Conservation (phyloP, 495 filamentous ascomycete species). For the Penicillium flavigenum region DNA sequence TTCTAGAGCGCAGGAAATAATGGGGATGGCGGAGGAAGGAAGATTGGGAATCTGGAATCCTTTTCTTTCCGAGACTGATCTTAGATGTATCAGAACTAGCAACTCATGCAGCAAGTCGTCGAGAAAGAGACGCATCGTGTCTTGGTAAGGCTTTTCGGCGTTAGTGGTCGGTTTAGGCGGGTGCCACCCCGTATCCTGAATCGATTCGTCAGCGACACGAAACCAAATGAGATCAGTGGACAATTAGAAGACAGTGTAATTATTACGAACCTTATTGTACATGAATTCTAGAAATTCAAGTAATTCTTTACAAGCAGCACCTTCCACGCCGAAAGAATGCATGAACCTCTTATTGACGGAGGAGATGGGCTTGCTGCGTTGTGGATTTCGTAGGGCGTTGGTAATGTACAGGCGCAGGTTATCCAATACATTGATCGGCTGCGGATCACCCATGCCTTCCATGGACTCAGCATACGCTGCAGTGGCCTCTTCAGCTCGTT, state of each 20-base stretch:
- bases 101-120: conserved; percentile 58
- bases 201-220: conserved; percentile 17
- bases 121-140: conserved; percentile 48
- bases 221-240: neutral
- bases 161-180: conserved; percentile 44
- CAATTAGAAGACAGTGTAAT: neutral
- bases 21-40: conserved; percentile 32
- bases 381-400: conserved; percentile 54
- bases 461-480: conserved; percentile 58
- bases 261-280: conserved; percentile 33
- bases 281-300: conserved; percentile 64
- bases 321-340: conserved; percentile 60
- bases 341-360: conserved; percentile 70
- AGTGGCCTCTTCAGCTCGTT: conserved; percentile 53
- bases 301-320: conserved; percentile 57
- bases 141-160: conserved; percentile 42
- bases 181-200: conserved; percentile 43
- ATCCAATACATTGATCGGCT: conserved; percentile 50
- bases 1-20: conserved; percentile 48
- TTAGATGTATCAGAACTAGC: conserved; percentile 42
- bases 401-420: conserved; percentile 61
- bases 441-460: conserved; percentile 48
- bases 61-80: conserved; percentile 46
- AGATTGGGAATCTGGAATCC: conserved; percentile 32
- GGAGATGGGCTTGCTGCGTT: conserved; percentile 55